These are phyloP conservation scores for Escallonia rubra DNA, from an alignment of 129 eudicot genomes.

Conservation along the genomic window DNA sequence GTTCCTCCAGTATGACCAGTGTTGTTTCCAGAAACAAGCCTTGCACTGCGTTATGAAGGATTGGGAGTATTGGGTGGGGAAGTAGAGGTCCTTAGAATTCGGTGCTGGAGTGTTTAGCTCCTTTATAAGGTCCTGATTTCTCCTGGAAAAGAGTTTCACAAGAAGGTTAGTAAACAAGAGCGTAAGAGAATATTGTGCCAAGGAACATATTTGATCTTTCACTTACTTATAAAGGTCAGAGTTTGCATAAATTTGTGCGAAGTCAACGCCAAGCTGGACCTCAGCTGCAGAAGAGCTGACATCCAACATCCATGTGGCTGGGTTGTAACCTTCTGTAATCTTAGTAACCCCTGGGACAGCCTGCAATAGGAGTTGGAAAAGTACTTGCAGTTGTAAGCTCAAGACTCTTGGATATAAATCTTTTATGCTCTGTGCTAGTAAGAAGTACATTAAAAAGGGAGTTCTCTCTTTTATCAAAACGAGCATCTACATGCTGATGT, in stretches of 20 bases:
- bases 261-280: constrained; percentile 54
- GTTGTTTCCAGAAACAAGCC: constrained; percentile 64
- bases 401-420: too few relatives aligned
- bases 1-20: constrained; percentile 40
- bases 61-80: constrained; percentile 52
- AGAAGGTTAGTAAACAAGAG: neutral
- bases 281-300: constrained; percentile 48
- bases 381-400: too few relatives aligned
- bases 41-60: constrained; percentile 53
- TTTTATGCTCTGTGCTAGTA: too few relatives aligned
- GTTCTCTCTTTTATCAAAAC: too few relatives aligned
- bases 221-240: constrained; percentile 46
- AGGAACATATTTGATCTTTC: neutral
- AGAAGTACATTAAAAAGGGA: too few relatives aligned
- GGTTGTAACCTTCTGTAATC: constrained; percentile 69
- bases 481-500: too few relatives aligned
- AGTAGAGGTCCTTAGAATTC: constrained; percentile 52
- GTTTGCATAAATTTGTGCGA: constrained; percentile 37
- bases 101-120: constrained; percentile 50
- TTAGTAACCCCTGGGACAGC: constrained; percentile 47
- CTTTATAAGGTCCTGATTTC: constrained; percentile 46
- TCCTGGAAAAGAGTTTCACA: constrained; percentile 21
- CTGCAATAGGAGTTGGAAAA: constrained; percentile 15
- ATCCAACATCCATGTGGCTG: constrained; percentile 88
- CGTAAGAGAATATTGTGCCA: neutral